A percentile compares a stretch with the other conserved stretches of the same genome.
Conservation (phyloP, 2,329 filamentous ascomycete genomes). For the Fusarium cicatricum region DNA sequence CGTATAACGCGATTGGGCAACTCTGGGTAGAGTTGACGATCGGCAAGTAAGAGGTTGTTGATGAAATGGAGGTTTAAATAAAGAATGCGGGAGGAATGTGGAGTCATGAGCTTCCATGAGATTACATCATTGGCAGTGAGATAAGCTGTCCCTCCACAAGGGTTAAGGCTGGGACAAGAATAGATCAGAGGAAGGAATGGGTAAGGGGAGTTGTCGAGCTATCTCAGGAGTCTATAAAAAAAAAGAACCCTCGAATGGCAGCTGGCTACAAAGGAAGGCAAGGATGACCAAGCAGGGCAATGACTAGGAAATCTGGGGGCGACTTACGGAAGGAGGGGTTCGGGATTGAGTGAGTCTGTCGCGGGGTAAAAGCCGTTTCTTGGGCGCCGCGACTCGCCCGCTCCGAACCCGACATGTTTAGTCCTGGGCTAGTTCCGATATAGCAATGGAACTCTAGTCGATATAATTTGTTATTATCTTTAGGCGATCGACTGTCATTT, state of each 20-base stretch:
- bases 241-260: background rate
- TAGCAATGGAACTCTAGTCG: conserved; percentile 7
- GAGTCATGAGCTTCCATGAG: conserved; percentile 33
- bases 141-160: conserved; percentile 3
- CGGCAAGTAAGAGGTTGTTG: background rate
- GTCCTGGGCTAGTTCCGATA: background rate
- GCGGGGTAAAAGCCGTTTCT: conserved; percentile 32
- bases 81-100: conserved; percentile 29
- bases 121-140: conserved; percentile 37
- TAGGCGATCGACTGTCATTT: too few relatives aligned
- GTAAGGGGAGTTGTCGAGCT: conserved; percentile 4
- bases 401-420: conserved; percentile 31
- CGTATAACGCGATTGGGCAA: too few relatives aligned
- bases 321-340: conserved; percentile 62
- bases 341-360: conserved; percentile 49
- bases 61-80: conserved; percentile 10
- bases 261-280: background rate
- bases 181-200: background rate
- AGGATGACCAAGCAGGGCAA: conserved; percentile 4
- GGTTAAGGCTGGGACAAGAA: conserved; percentile 5
- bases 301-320: conserved; percentile 18
- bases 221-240: background rate
- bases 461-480: too few relatives aligned
- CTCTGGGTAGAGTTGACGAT: background rate
- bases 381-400: conserved; percentile 33